A percentile compares a stretch with the other conserved stretches of the same genome.
phyloP scores from a whole-genome alignment of 192 early-diverging fungal species.

The Piromyces finnis region DNA sequence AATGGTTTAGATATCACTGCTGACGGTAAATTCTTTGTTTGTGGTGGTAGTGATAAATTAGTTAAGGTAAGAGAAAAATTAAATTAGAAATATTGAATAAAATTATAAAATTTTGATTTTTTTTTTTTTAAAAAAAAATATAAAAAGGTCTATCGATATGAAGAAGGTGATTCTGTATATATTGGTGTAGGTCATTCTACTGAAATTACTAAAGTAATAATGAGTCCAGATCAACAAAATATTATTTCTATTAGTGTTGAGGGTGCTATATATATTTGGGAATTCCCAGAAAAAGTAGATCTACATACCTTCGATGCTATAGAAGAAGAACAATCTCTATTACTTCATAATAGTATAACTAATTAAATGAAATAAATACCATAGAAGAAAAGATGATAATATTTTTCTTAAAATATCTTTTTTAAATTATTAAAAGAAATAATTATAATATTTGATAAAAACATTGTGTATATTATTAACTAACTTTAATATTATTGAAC shows the following conservation, averaged over 20 bases:
- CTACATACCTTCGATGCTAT: background rate
- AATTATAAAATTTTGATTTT: too few relatives aligned
- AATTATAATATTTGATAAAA: too few relatives aligned
- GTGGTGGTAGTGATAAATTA: constrained; percentile 37
- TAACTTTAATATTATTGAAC: too few relatives aligned
- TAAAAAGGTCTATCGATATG: constrained; percentile 28
- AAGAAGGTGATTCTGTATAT: constrained; percentile 28
- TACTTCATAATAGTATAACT: background rate
- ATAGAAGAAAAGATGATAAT: too few relatives aligned
- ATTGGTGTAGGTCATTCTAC: constrained; percentile 38
- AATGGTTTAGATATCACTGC: constrained; percentile 34
- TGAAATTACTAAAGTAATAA: constrained; percentile 37
- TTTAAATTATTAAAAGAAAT: too few relatives aligned
- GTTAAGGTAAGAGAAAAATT: constrained; percentile 14
- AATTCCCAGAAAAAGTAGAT: background rate
- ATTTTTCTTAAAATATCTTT: too few relatives aligned
- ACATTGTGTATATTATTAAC: too few relatives aligned
- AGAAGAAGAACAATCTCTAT: background rate
- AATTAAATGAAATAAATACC: too few relatives aligned
- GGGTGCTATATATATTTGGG: constrained; percentile 32
- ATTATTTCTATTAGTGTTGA: constrained; percentile 29
- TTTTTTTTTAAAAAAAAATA: too few relatives aligned
- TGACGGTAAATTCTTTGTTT: constrained; percentile 30
- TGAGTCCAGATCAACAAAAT: constrained; percentile 22
- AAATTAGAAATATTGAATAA: too few relatives aligned